Conservation (phyloP, 768 basidiomycete species). For the Chalciporus pseudorubinellus region DNA sequence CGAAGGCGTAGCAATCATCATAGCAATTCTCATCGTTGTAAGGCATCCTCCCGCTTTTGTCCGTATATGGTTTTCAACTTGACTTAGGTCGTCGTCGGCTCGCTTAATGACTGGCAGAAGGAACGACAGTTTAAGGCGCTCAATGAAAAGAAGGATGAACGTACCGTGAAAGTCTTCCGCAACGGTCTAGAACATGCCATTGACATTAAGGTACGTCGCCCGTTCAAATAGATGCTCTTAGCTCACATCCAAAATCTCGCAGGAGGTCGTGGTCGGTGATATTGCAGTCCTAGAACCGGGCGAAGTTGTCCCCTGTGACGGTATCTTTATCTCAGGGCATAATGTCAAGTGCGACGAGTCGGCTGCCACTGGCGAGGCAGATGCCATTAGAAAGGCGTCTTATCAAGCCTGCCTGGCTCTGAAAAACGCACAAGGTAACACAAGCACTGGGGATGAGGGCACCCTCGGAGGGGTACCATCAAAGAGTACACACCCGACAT, state of each 20-base stretch:
- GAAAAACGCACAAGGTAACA: slow-evolving; percentile 32
- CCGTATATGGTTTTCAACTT: neutral
- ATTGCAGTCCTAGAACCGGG: slow-evolving; percentile 91
- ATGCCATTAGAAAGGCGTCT: slow-evolving; percentile 85
- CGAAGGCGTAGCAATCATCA: slow-evolving; percentile 83
- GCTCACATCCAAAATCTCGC: slow-evolving; percentile 21
- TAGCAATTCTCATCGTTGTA: slow-evolving; percentile 74
- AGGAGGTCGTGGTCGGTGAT: slow-evolving; percentile 94
- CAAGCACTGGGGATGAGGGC: slow-evolving; percentile 20
- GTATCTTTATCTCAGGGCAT: slow-evolving; percentile 88
- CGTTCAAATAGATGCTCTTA: neutral
- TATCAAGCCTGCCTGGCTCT: slow-evolving; percentile 71
- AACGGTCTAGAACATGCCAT: slow-evolving; percentile 66
- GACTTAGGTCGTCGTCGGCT: slow-evolving; percentile 81
- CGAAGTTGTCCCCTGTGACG: slow-evolving; percentile 95
- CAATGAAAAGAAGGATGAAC: slow-evolving; percentile 95
- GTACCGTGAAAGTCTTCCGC: slow-evolving; percentile 82
- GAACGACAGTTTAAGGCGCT: slow-evolving; percentile 91
- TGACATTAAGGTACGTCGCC: slow-evolving; percentile 68
- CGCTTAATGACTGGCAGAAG: slow-evolving; percentile 97
- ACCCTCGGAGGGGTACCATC: slow-evolving; percentile 22
- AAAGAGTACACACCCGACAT: slow-evolving; percentile 7
- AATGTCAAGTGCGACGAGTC: slow-evolving; percentile 96
- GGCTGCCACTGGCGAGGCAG: slow-evolving; percentile 94
- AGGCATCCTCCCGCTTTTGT: slow-evolving; percentile 20